Conservation (phyloP, 371 early-diverging fungal genomes). For the Apophysomyces variabilis region DNA sequence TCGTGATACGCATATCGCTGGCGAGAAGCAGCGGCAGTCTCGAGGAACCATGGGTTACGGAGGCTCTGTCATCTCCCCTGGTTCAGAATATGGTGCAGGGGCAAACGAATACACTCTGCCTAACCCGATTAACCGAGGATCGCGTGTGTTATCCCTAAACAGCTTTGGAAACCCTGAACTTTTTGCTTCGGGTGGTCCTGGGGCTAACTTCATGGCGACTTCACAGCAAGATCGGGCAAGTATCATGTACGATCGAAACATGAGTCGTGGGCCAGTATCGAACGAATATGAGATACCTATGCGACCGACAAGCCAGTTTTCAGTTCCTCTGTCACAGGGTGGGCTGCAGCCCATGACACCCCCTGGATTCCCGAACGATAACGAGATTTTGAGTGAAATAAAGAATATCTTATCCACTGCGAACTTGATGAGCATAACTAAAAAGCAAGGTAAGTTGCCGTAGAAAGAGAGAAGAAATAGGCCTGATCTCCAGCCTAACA, state of each 20-base stretch:
- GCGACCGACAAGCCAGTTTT: slow-evolving; percentile 22
- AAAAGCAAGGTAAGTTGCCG: slow-evolving; percentile 48
- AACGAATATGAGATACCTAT: slow-evolving; percentile 19
- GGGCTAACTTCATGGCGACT: not conserved
- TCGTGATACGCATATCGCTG: slow-evolving; percentile 27
- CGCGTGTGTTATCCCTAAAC: slow-evolving; percentile 45
- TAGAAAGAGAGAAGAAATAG: not conserved
- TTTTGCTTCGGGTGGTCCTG: not conserved
- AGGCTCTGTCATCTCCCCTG: slow-evolving; percentile 22
- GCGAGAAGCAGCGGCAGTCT: slow-evolving; percentile 21
- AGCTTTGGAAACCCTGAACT: slow-evolving; percentile 36
- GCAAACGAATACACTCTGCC: slow-evolving; percentile 29
- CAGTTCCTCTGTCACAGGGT: slow-evolving; percentile 22
- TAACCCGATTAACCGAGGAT: slow-evolving; percentile 30
- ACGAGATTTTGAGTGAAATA: slow-evolving; percentile 79
- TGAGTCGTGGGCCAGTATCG: slow-evolving; percentile 10
- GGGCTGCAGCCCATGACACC: slow-evolving; percentile 27
- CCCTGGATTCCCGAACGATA: slow-evolving; percentile 73
- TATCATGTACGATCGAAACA: slow-evolving; percentile 16
- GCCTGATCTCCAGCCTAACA: not conserved
- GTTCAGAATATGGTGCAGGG: slow-evolving; percentile 23
- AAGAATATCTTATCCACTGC: slow-evolving; percentile 77
- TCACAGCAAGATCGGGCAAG: slow-evolving; percentile 4
- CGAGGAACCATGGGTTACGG: slow-evolving; percentile 18
- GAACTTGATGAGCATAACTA: slow-evolving; percentile 78